Conservation (phyloP, 768 basidiomycete species). For the Tulasnella sp. region DNA sequence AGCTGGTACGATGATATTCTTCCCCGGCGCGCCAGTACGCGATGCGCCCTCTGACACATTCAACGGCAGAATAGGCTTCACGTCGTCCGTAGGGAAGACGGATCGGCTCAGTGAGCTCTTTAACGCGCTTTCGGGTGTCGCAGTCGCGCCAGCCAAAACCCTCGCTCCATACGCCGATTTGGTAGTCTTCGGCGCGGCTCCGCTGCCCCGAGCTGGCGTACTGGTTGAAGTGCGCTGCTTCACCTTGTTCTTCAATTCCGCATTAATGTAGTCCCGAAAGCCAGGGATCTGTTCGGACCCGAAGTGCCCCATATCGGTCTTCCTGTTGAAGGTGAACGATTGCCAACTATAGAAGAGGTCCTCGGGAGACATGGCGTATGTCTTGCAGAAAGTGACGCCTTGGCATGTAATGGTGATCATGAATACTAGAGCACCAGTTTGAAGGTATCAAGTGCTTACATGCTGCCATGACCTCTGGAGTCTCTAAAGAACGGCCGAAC, state of each 20-base stretch:
- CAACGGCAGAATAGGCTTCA: conserved; percentile 18
- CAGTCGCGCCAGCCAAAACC: neutral
- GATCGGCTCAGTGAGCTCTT: conserved; percentile 6
- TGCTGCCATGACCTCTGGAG: conserved; percentile 28
- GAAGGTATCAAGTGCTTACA: conserved; percentile 22
- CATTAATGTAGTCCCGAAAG: conserved; percentile 25
- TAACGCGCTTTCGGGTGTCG: neutral
- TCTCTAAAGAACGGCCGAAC: conserved; percentile 24
- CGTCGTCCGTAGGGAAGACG: conserved; percentile 28
- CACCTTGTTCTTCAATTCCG: conserved; percentile 26
- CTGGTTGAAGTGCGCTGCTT: conserved; percentile 11
- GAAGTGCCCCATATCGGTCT: neutral
- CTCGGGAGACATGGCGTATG: conserved; percentile 30
- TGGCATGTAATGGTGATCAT: neutral
- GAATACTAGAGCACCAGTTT: neutral
- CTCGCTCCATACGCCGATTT: conserved; percentile 1
- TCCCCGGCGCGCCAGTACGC: conserved; percentile 14
- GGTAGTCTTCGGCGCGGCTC: neutral
- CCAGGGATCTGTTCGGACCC: neutral
- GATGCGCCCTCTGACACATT: conserved; percentile 16
- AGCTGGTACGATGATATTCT: conserved; percentile 24
- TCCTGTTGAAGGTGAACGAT: conserved; percentile 27
- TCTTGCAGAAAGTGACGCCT: conserved; percentile 32
- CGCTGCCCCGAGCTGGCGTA: neutral
- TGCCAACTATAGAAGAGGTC: conserved; percentile 36